Conservation (phyloP, 2,329 filamentous ascomycete genomes). For the Fusarium metavorans region DNA sequence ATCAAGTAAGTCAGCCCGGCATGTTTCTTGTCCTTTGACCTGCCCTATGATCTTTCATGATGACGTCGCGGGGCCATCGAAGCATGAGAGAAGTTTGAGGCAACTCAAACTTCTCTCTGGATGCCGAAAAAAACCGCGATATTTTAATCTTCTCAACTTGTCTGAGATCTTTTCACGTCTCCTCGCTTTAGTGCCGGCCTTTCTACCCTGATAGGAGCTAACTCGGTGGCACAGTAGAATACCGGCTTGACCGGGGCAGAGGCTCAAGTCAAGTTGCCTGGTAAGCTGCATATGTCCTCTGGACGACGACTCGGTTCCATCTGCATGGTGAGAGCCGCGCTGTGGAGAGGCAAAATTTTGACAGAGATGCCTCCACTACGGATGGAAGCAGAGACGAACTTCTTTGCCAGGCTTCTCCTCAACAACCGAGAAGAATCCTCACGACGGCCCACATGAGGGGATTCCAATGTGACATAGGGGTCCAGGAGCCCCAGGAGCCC, state of each 20-base stretch:
- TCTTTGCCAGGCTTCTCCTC: neutral
- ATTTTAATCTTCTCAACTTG: slow-evolving; percentile 73
- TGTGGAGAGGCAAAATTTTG: neutral
- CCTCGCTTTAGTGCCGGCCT: slow-evolving; percentile 46
- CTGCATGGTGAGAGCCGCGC: neutral
- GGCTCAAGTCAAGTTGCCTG: neutral
- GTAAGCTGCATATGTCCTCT: neutral
- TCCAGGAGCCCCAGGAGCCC: neutral
- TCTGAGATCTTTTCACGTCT: slow-evolving; percentile 58
- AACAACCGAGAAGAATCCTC: neutral
- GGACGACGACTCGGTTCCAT: slow-evolving; percentile 9
- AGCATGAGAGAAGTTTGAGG: slow-evolving; percentile 39
- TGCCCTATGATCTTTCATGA: slow-evolving; percentile 50
- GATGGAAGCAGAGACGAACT: neutral
- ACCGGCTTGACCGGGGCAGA: neutral
- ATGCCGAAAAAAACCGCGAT: slow-evolving; percentile 74
- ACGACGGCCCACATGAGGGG: slow-evolving; percentile 1
- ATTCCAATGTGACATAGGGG: neutral
- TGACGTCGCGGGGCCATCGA: slow-evolving; percentile 68
- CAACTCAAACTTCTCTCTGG: slow-evolving; percentile 44
- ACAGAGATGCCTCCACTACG: neutral
- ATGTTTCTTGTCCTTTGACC: slow-evolving; percentile 18
- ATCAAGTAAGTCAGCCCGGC: slow-evolving; percentile 29
- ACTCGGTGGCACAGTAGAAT: neutral
- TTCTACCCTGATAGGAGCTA: slow-evolving; percentile 23